Evolutionary conservation across 2,329 filamentous ascomycete species (phyloP), one percentile per base, ranked within the genome.

Genomic region (Diaporthe destruens): DNA sequence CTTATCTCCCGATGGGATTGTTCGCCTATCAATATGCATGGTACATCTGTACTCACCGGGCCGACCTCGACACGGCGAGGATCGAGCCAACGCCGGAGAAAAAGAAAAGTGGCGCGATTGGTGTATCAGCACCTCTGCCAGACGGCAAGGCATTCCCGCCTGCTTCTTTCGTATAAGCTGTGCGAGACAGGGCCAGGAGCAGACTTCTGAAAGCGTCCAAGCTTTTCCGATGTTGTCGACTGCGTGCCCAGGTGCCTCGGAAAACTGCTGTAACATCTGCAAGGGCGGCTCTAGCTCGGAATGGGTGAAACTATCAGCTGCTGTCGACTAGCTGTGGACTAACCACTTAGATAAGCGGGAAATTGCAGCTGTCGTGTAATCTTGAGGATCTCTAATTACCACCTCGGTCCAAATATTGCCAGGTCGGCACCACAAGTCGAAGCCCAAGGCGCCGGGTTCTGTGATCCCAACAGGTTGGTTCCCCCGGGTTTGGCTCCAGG

Each of bases 1-100:
- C 67, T 61, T 70, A 70, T 70, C 55, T 70, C 42, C 44, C 61
- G 34, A 44, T 11, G 25, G 32, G 34, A 32, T 53, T n/a, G 11
- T 20, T 53, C 44, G 67, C 67, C 67, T 70, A 70, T 70, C 29
- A 42, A 70, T 70, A n/a, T 32, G 34, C 44, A 39, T 39, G 36
- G 36, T 39, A 39, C 29, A 29, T 29, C 2, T 51, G 32, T 53
- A n/a, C 36, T 36, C 11, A 18, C 18, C 25, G 29, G 49, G 44
- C 29, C n/a, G 36, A 32, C 32, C 32, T 70, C 67, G n/a, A 59
- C 44, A 36, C 39, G 20, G 14, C 51, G n/a, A 51, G 25, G 25
- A 39, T 49, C 44, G 42, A 49, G 23, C 9, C 53, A 69, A 54
- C 39, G 11, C 53, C 25, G 16, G 34, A 11, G 34, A 12, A 18